Evolutionary conservation across 331 rosid genomes (phyloP).

Genomic region (Malus hybrid): DNA sequence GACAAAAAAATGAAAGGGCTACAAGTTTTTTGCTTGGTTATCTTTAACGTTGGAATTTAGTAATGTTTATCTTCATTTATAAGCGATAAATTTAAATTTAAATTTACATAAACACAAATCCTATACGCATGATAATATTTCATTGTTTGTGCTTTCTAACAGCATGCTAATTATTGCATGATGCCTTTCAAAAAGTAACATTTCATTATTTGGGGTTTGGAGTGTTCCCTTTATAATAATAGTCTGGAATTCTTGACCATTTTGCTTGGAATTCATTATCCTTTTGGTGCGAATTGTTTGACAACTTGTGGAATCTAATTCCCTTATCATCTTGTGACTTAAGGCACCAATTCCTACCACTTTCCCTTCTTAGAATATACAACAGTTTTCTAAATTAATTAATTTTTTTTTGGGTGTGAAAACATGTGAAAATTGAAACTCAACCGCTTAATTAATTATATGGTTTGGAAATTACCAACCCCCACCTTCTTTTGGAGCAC

Average conservation of each 20-base stretch:
- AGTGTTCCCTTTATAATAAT: not conserved
- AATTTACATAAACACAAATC: too few relatives aligned
- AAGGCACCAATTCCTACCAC: not conserved
- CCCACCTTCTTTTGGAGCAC: not conserved
- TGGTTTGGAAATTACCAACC: not conserved
- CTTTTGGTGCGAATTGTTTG: not conserved
- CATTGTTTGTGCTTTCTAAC: too few relatives aligned
- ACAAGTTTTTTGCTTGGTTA: too few relatives aligned
- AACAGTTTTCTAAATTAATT: too few relatives aligned
- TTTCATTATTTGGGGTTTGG: not conserved
- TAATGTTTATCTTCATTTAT: too few relatives aligned
- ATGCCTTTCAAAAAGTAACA: not conserved
- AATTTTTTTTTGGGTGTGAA: too few relatives aligned
- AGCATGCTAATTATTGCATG: not conserved
- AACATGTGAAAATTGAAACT: not conserved
- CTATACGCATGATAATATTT: too few relatives aligned
- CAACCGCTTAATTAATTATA: not conserved
- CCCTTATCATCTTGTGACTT: not conserved
- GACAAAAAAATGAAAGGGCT: too few relatives aligned
- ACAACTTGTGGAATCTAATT: not conserved
- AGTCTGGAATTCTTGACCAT: not conserved
- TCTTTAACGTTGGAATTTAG: too few relatives aligned
- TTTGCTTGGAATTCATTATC: not conserved
- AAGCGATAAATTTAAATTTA: too few relatives aligned
- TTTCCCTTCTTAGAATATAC: not conserved